Evolutionary conservation across 345 rosid species (phyloP).

Genomic region (Geranium rotundifolium): DNA sequence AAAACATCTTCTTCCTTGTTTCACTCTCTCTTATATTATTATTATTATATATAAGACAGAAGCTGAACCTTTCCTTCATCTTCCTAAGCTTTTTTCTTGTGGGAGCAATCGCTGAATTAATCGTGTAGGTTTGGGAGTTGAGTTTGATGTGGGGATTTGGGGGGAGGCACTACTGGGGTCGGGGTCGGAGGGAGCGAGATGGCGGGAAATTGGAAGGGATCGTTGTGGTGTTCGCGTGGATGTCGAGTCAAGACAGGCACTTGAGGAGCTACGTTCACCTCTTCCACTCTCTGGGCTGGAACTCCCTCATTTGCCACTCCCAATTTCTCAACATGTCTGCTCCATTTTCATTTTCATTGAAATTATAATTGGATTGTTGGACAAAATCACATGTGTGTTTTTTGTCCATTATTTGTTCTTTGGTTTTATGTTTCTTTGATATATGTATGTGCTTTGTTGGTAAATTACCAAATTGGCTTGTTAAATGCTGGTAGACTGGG

Average conservation of each 20-base stretch:
- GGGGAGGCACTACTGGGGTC: constrained; percentile 72
- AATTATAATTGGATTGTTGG: not conserved
- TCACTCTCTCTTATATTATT: too few species aligned
- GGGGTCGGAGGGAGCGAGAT: constrained; percentile 25
- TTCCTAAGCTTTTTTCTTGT: not conserved
- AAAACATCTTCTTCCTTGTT: too few species aligned
- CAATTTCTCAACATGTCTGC: constrained; percentile 69
- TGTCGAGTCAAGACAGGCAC: constrained; percentile 72
- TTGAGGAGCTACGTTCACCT: constrained; percentile 55
- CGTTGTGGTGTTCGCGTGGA: constrained; percentile 76
- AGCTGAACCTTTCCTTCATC: not conserved
- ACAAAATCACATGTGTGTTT: not conserved
- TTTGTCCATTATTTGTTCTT: not conserved
- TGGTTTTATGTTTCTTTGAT: not conserved
- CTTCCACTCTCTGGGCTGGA: constrained; percentile 58
- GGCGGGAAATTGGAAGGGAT: constrained; percentile 45
- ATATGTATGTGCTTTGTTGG: not conserved
- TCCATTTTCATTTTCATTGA: not conserved
- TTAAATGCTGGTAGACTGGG: not conserved
- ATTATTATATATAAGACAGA: too few species aligned
- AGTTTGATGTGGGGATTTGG: constrained; percentile 70
- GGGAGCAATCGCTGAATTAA: too few species aligned
- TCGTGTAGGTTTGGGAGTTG: not conserved
- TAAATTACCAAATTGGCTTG: not conserved
- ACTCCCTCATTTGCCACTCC: constrained; percentile 80